Conservation (phyloP, 306 rosid species). For the Lathyrus sativus region DNA sequence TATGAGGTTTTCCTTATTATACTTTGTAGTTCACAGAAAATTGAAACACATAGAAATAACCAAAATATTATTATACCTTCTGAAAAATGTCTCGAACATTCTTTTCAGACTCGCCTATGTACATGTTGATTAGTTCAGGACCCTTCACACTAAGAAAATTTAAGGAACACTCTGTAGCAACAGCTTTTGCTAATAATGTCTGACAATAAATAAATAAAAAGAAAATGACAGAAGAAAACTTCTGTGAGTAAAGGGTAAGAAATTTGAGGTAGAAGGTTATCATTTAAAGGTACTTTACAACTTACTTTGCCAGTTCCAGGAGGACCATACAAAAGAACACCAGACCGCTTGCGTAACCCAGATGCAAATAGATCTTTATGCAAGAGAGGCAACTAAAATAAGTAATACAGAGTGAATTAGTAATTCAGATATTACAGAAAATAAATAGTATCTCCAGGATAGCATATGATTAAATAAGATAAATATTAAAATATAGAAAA, state of each 20-base stretch:
- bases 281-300: constrained; percentile 22
- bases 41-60: too few species aligned
- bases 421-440: constrained; percentile 26
- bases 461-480: constrained; percentile 23
- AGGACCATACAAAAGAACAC: constrained; percentile 93
- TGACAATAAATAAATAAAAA: constrained; percentile 37
- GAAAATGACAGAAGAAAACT: constrained; percentile 10
- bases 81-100: constrained; percentile 89
- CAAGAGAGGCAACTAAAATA: constrained; percentile 79
- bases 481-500: constrained; percentile 30
- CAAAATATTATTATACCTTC: constrained; percentile 56
- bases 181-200: constrained; percentile 97
- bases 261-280: constrained; percentile 26
- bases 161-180: constrained; percentile 94
- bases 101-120: constrained; percentile 98
- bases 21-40: too few species aligned
- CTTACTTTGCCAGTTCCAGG: constrained; percentile 98
- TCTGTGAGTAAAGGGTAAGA: constrained; percentile 10
- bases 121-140: constrained; percentile 96
- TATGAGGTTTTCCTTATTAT: constrained; percentile 9
- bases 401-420: constrained; percentile 27
- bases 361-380: constrained; percentile 93
- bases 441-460: constrained; percentile 17
- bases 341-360: constrained; percentile 91
- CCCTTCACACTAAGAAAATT: constrained; percentile 97